Evolutionary conservation across 75 land plant genomes (phyloP).

Genomic region (Picea glauca): DNA sequence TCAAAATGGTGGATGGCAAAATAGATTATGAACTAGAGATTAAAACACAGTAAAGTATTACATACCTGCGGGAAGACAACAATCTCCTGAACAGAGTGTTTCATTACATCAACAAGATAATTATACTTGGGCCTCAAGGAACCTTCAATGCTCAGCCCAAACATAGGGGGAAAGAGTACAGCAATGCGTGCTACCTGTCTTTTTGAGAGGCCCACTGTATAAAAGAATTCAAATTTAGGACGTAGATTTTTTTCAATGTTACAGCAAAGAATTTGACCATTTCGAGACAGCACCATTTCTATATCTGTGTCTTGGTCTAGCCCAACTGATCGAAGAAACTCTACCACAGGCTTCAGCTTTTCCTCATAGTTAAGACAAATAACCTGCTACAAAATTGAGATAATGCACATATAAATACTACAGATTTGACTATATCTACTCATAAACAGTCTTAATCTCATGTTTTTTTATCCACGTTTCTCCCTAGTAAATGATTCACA

Average conservation of each 20-base stretch:
- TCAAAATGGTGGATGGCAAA: background rate
- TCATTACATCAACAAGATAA: constrained; percentile 27
- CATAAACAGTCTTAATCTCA: too few species aligned
- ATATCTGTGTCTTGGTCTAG: constrained; percentile 24
- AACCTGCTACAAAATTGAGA: too few species aligned
- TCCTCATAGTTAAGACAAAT: constrained; percentile 1
- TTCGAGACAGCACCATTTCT: constrained; percentile 30
- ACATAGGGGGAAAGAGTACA: constrained; percentile 32
- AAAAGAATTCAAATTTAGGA: constrained; percentile 29
- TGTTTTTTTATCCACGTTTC: too few species aligned
- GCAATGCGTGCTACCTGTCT: constrained; percentile 21
- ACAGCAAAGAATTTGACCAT: constrained; percentile 32
- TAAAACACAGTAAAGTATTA: background rate
- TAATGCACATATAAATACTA: too few species aligned
- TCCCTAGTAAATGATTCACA: too few species aligned
- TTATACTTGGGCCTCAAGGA: constrained; percentile 28
- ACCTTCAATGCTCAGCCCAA: constrained; percentile 32
- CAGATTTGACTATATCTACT: too few species aligned
- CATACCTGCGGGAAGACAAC: constrained; percentile 33
- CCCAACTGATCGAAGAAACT: constrained; percentile 29
- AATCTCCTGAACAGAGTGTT: constrained; percentile 24
- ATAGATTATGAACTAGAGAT: background rate
- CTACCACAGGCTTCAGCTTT: constrained; percentile 35
- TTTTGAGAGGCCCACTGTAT: constrained; percentile 15
- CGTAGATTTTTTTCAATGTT: constrained; percentile 34